A percentile compares a stretch with the other conserved stretches of the same genome.
phyloP scores from a whole-genome alignment of 139 green algal genomes.

The Parachlorella kessleri region DNA sequence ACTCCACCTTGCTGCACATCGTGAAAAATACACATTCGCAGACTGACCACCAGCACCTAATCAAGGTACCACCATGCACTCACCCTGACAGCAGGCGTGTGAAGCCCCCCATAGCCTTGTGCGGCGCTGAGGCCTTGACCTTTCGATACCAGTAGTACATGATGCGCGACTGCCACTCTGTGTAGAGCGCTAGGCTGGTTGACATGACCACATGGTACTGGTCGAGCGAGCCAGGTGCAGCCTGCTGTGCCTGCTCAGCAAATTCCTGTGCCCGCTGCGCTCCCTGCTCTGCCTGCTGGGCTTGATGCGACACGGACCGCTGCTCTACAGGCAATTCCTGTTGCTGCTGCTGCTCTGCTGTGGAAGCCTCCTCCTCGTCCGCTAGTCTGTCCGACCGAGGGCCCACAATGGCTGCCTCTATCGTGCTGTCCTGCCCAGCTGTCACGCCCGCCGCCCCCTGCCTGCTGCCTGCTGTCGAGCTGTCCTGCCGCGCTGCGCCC shows the following conservation, averaged over 20 bases:
- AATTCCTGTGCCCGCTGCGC: neutral
- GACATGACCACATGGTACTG: slow-evolving; percentile 58
- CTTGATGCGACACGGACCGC: neutral
- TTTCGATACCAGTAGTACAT: slow-evolving; percentile 69
- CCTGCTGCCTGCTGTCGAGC: no score
- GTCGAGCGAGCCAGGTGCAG: neutral
- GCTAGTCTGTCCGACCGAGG: no score
- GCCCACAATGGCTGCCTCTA: no score
- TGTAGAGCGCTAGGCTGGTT: slow-evolving; percentile 37
- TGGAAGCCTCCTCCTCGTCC: no score
- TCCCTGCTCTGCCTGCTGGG: neutral
- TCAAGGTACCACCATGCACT: no score
- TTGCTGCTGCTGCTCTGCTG: neutral
- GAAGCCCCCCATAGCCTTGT: slow-evolving; percentile 72
- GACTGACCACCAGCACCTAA: no score
- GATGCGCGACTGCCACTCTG: slow-evolving; percentile 64
- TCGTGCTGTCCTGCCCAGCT: no score
- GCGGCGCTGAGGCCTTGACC: slow-evolving; percentile 24
- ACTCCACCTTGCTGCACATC: no score
- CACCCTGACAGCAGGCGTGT: slow-evolving; percentile 65
- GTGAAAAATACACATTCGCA: no score
- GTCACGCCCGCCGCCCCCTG: no score
- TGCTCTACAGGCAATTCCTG: neutral
- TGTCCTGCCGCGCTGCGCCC: no score
- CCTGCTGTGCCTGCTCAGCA: no score